Evolutionary conservation across 768 basidiomycete genomes (phyloP).

Genomic region (Hygrophoropsis aurantiaca): DNA sequence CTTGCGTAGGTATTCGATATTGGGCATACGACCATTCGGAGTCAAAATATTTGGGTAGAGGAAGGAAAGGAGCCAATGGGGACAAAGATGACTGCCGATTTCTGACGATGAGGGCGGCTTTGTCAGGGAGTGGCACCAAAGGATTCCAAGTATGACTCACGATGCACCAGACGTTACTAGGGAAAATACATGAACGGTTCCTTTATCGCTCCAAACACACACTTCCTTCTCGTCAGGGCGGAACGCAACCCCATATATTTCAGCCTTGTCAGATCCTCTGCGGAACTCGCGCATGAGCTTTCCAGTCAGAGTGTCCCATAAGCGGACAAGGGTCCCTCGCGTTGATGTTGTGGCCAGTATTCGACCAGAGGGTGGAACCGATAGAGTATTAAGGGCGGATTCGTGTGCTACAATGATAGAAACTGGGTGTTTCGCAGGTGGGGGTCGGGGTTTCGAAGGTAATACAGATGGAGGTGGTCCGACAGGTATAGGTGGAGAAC

Average conservation of each 20-base stretch:
- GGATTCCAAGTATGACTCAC: constrained; percentile 43
- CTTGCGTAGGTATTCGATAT: constrained; percentile 84
- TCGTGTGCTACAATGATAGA: constrained; percentile 85
- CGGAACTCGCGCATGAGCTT: constrained; percentile 78
- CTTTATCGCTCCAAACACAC: constrained; percentile 94
- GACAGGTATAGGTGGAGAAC: constrained; percentile 55
- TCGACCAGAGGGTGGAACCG: constrained; percentile 74
- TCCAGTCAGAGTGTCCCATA: constrained; percentile 79
- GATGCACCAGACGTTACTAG: constrained; percentile 63
- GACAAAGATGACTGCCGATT: constrained; percentile 87
- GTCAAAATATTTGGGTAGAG: constrained; percentile 86
- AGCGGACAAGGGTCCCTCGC: constrained; percentile 80
- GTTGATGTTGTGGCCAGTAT: constrained; percentile 82
- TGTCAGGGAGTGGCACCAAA: constrained; percentile 3
- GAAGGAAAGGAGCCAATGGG: constrained; percentile 75
- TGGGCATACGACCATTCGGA: constrained; percentile 98
- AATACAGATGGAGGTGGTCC: constrained; percentile 56
- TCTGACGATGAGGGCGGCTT: constrained; percentile 35
- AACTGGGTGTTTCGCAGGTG: constrained; percentile 61
- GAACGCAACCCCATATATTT: constrained; percentile 89
- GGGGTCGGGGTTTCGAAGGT: constrained; percentile 55
- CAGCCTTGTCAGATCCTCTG: constrained; percentile 85
- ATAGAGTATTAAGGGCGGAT: constrained; percentile 74
- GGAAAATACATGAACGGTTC: constrained; percentile 88
- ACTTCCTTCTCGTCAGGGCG: constrained; percentile 83